These are phyloP conservation scores for Fusarium redolens DNA, from an alignment of 2,329 filamentous ascomycete species.

Conservation along the genomic window DNA sequence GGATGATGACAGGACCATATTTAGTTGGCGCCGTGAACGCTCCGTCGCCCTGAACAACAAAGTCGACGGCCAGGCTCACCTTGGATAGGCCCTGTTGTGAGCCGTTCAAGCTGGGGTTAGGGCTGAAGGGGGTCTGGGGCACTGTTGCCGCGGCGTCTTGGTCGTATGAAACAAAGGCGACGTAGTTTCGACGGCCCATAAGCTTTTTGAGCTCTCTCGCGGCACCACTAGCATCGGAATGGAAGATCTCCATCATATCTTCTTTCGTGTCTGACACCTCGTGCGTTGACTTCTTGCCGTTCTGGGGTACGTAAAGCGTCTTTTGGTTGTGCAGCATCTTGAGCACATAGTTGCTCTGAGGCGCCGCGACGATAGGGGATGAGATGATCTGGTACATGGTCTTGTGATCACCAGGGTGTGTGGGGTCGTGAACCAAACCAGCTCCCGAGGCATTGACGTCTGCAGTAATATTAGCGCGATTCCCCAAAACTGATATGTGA, in stretches of 20 bases:
- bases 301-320: constrained; percentile 88
- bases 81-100: constrained; percentile 65
- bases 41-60: constrained; percentile 94
- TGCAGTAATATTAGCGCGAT: constrained; percentile 49
- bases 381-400: constrained; percentile 99
- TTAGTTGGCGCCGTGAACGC: constrained; percentile 86
- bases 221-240: constrained; percentile 88
- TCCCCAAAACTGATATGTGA: not conserved
- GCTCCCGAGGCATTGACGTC: constrained; percentile 92
- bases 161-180: constrained; percentile 93
- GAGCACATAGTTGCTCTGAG: constrained; percentile 85
- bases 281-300: constrained; percentile 81
- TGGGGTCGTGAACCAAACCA: constrained; percentile 92
- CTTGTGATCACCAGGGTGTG: constrained; percentile 92
- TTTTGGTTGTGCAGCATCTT: constrained; percentile 97
- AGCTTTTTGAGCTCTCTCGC: constrained; percentile 87
- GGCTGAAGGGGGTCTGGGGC: constrained; percentile 52
- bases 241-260: constrained; percentile 99
- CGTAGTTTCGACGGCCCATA: constrained; percentile 93
- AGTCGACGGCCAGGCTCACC: constrained; percentile 92
- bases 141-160: constrained; percentile 73
- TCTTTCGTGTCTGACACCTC: constrained; percentile 93
- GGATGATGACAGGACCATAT: constrained; percentile 96
- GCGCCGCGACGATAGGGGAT: constrained; percentile 90
- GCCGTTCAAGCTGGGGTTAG: constrained; percentile 50